Evolutionary conservation across 345 rosid genomes (phyloP).

Genomic region (Limnanthes douglasii): DNA sequence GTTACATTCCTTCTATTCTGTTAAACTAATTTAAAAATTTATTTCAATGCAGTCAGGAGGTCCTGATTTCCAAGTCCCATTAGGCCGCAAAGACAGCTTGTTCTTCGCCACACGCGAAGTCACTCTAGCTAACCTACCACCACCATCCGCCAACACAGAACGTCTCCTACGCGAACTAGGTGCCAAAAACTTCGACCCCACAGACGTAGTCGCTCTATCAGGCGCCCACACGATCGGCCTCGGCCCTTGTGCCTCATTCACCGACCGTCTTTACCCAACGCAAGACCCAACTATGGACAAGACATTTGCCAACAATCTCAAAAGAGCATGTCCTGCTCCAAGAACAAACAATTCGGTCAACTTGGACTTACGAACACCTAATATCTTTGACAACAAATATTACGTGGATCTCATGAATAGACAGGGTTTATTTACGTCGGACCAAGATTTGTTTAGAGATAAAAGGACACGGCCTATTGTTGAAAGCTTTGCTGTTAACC

Average conservation of each 20-base stretch:
- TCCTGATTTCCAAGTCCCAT: slow-evolving; percentile 51
- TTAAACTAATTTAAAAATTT: background rate
- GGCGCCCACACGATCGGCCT: slow-evolving; percentile 88
- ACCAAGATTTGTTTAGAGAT: slow-evolving; percentile 65
- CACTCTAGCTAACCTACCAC: slow-evolving; percentile 42
- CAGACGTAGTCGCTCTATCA: slow-evolving; percentile 72
- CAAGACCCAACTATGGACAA: slow-evolving; percentile 67
- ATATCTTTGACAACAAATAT: slow-evolving; percentile 74
- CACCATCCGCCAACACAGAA: slow-evolving; percentile 21
- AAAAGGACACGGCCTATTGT: slow-evolving; percentile 43
- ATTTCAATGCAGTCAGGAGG: slow-evolving; percentile 56
- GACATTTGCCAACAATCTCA: slow-evolving; percentile 42
- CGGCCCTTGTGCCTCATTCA: slow-evolving; percentile 48
- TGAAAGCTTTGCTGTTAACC: slow-evolving; percentile 36
- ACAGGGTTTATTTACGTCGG: slow-evolving; percentile 73
- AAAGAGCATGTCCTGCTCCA: slow-evolving; percentile 28
- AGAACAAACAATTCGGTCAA: slow-evolving; percentile 29
- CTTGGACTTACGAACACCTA: slow-evolving; percentile 47
- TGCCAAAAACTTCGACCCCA: slow-evolving; percentile 31
- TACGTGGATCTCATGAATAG: slow-evolving; percentile 66
- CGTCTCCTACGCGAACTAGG: slow-evolving; percentile 27
- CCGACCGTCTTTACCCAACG: slow-evolving; percentile 49
- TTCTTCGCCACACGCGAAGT: slow-evolving; percentile 28
- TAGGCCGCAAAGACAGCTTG: slow-evolving; percentile 60
- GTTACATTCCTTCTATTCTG: background rate